phyloP scores from a whole-genome alignment of 805 yeast genomes.

The Priceomyces carsonii region DNA sequence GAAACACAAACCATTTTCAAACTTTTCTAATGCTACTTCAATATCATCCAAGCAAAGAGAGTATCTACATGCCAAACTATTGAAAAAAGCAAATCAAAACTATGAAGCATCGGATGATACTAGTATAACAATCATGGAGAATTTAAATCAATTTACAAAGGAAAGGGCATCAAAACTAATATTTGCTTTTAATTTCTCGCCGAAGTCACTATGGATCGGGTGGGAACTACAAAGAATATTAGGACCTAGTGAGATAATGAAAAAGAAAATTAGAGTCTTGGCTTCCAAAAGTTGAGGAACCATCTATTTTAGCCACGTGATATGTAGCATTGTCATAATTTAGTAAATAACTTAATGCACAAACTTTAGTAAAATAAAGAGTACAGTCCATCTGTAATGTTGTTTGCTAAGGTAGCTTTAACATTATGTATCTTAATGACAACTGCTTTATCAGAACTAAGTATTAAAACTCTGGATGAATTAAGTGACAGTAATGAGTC shows the following conservation, averaged over 20 bases:
- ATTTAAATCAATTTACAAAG: constrained; percentile 11
- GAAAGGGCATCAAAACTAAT: constrained; percentile 23
- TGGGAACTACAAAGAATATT: constrained; percentile 32
- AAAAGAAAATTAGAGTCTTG: constrained; percentile 3
- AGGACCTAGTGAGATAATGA: constrained; percentile 22
- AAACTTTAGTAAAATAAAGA: too few relatives aligned
- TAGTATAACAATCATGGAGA: constrained; percentile 9
- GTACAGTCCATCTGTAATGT: too few relatives aligned
- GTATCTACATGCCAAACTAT: constrained; percentile 11
- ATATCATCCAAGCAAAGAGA: constrained; percentile 16
- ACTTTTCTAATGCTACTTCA: constrained; percentile 1
- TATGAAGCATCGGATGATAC: constrained; percentile 9
- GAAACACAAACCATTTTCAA: background rate
- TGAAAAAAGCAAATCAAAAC: constrained; percentile 7
- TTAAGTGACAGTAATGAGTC: constrained; percentile 28
- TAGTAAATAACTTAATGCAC: too few relatives aligned
- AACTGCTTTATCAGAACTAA: too few relatives aligned
- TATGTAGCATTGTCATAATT: too few relatives aligned
- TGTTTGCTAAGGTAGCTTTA: too few relatives aligned
- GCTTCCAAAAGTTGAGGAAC: too few relatives aligned
- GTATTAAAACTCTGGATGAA: constrained; percentile 15
- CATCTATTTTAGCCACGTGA: too few relatives aligned
- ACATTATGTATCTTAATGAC: too few relatives aligned
- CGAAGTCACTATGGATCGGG: constrained; percentile 22
- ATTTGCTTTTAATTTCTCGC: constrained; percentile 31